A percentile compares a stretch with the other conserved stretches of the same genome.
phyloP scores from a whole-genome alignment of 371 early-diverging fungal species.

The Mycotypha africana region DNA sequence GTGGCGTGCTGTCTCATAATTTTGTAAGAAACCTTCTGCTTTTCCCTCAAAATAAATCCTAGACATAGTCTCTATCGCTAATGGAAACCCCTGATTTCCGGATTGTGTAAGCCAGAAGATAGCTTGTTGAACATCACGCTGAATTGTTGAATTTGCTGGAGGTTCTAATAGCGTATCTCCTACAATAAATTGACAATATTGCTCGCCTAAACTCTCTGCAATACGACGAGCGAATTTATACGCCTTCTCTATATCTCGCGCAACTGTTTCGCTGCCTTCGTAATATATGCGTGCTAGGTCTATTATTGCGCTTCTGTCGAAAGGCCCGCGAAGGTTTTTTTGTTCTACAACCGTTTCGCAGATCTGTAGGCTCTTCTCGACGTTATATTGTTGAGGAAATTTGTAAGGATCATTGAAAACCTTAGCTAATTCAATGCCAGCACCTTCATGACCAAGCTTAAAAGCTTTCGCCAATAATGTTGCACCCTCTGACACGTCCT shows the following conservation, averaged over 20 bases:
- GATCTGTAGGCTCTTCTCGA: constrained; percentile 24
- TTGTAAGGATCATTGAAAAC: constrained; percentile 35
- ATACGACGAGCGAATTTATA: constrained; percentile 37
- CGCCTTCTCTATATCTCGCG: constrained; percentile 34
- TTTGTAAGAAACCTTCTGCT: constrained; percentile 21
- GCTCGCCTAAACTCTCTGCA: constrained; percentile 36
- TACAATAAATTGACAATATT: constrained; percentile 46
- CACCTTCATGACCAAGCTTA: constrained; percentile 24
- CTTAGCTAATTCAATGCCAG: constrained; percentile 32
- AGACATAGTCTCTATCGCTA: constrained; percentile 38
- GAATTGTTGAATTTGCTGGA: constrained; percentile 1
- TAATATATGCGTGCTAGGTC: constrained; percentile 39
- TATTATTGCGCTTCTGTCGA: constrained; percentile 31
- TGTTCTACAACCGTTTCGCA: constrained; percentile 25
- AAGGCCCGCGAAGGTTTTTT: constrained; percentile 5
- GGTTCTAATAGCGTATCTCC: constrained; percentile 31
- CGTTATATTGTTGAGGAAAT: constrained; percentile 33
- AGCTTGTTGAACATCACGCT: constrained; percentile 31
- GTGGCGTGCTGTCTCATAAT: constrained; percentile 33
- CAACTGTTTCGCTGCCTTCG: constrained; percentile 31
- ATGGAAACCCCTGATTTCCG: constrained; percentile 40
- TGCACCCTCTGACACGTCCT: constrained; percentile 20
- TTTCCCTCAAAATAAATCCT: constrained; percentile 34
- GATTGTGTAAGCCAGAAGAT: constrained; percentile 43
- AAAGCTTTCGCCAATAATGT: constrained; percentile 26